A percentile compares a stretch with the other conserved stretches of the same genome.
phyloP scores from a whole-genome alignment of 1,139 yeast species.

The Meyerozyma elateridarum region DNA sequence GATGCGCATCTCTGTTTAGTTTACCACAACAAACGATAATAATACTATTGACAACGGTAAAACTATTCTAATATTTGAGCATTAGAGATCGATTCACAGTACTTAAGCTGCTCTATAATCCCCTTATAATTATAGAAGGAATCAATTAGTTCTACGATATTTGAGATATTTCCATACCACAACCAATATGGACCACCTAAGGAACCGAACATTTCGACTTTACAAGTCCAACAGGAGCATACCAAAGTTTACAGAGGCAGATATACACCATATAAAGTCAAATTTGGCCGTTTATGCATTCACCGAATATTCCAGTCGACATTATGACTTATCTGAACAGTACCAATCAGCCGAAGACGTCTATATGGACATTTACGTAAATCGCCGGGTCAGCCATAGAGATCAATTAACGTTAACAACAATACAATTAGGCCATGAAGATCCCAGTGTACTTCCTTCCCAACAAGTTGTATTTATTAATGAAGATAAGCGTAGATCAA shows the following conservation, averaged over 20 bases:
- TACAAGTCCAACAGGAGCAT: background rate
- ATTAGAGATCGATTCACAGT: no score
- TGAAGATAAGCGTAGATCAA: no score
- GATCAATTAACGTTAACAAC: background rate
- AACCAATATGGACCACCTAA: constrained; percentile 1
- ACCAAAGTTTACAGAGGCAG: background rate
- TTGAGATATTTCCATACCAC: no score
- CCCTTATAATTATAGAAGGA: no score
- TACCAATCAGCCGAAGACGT: background rate
- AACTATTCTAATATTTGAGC: no score
- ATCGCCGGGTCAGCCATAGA: background rate
- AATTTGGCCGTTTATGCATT: background rate
- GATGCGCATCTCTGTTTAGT: no score
- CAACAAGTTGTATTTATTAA: background rate
- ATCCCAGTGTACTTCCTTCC: background rate
- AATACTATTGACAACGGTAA: no score
- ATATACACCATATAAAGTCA: background rate
- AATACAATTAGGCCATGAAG: background rate
- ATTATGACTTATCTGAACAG: background rate
- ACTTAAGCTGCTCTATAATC: no score
- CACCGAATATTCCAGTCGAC: background rate
- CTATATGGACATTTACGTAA: background rate
- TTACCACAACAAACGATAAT: no score
- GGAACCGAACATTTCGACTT: background rate
- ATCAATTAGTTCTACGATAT: no score